Evolutionary conservation across 1,139 yeast genomes (phyloP).

Genomic region (Yamadazyma songkhlaensis): DNA sequence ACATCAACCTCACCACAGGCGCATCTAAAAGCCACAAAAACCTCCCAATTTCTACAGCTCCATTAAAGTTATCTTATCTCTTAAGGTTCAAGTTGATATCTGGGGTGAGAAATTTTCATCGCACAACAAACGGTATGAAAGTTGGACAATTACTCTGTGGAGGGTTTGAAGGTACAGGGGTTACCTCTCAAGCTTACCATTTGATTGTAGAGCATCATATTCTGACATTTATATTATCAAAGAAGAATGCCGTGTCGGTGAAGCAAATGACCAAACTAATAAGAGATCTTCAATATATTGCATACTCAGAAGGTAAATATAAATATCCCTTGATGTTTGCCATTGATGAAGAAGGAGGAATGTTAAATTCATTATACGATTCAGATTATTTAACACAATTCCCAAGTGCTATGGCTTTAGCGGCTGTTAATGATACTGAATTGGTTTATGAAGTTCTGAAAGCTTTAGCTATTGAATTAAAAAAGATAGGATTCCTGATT

Average conservation of each 20-base stretch:
- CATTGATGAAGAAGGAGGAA: constrained; percentile 77
- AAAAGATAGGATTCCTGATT: constrained; percentile 55
- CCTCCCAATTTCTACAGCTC: too few species aligned
- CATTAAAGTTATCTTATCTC: background rate
- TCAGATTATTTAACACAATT: constrained; percentile 53
- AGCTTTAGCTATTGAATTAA: constrained; percentile 55
- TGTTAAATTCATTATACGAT: constrained; percentile 61
- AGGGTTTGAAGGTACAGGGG: constrained; percentile 59
- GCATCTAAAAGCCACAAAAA: too few species aligned
- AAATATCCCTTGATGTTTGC: constrained; percentile 67
- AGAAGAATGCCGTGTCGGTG: constrained; percentile 52
- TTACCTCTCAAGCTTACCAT: constrained; percentile 55
- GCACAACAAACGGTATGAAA: constrained; percentile 3
- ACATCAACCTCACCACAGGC: too few species aligned
- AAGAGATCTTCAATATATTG: constrained; percentile 54
- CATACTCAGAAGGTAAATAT: constrained; percentile 49
- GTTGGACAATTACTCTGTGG: constrained; percentile 61
- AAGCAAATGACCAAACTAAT: constrained; percentile 51
- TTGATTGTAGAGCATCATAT: constrained; percentile 53
- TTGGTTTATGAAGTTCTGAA: constrained; percentile 53
- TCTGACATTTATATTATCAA: constrained; percentile 56
- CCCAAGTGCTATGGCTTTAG: constrained; percentile 66
- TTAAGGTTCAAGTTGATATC: background rate
- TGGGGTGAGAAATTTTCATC: constrained; percentile 3
- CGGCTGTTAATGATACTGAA: constrained; percentile 52